A percentile compares a stretch with the other conserved stretches of the same genome.
These are phyloP conservation scores for Carpinus fangiana DNA, from an alignment of 306 rosid genomes.

Conservation along the genomic window DNA sequence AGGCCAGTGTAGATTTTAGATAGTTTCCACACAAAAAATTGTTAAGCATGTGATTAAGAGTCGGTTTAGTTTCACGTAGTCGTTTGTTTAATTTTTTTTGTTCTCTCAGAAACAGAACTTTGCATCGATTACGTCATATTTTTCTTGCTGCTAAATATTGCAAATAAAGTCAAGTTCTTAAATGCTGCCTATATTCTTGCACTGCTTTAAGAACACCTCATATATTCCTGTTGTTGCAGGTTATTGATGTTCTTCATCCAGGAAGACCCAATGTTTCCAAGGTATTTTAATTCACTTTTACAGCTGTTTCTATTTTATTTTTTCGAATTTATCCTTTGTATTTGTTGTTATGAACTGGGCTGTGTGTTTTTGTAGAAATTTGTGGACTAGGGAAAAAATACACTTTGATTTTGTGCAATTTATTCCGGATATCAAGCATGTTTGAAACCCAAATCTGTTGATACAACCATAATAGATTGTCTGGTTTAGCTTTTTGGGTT, in stretches of 20 bases:
- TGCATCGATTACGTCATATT: too few relatives aligned
- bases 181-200: not conserved
- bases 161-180: not conserved
- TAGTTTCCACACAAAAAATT: too few relatives aligned
- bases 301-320: not conserved
- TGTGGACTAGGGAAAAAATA: too few relatives aligned
- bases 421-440: not conserved
- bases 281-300: constrained; percentile 35
- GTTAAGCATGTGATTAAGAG: too few relatives aligned
- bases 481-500: not conserved
- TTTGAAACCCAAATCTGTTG: not conserved
- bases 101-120: too few relatives aligned
- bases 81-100: too few relatives aligned
- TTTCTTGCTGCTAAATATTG: too few relatives aligned
- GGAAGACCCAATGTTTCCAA: constrained; percentile 91
- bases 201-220: not conserved
- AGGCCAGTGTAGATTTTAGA: too few relatives aligned
- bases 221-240: constrained; percentile 32
- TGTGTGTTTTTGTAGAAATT: not conserved
- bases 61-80: too few relatives aligned
- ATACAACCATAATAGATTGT: not conserved
- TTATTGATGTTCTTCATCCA: constrained; percentile 88
- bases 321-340: not conserved
- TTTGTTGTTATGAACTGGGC: not conserved
- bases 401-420: not conserved